Evolutionary conservation across 306 rosid genomes (phyloP).

Genomic region (Herpetospermum pedunculosum): DNA sequence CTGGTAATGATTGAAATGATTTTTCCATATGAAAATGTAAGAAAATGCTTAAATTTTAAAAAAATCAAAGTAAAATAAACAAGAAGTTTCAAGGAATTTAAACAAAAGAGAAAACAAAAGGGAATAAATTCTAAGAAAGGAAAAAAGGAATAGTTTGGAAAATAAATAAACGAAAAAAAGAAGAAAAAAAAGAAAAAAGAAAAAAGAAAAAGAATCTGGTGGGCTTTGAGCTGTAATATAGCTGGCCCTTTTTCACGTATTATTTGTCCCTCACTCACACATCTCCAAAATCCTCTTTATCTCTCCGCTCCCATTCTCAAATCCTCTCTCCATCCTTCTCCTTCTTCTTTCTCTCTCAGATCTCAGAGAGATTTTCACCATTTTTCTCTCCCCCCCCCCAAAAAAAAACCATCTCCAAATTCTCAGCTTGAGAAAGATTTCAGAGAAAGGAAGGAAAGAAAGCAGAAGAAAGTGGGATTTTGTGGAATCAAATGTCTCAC

Average conservation of each 20-base stretch:
- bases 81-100: background rate
- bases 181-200: background rate
- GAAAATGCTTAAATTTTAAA: background rate
- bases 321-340: background rate
- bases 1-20: background rate
- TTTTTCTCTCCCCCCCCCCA: background rate
- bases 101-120: background rate
- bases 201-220: constrained; percentile 29
- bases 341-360: constrained; percentile 11
- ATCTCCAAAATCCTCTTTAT: constrained; percentile 39
- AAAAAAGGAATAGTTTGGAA: background rate
- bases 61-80: background rate
- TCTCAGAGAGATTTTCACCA: constrained; percentile 12
- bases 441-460: background rate
- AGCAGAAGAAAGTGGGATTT: constrained; percentile 18
- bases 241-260: constrained; percentile 46
- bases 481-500: constrained; percentile 44
- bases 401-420: background rate
- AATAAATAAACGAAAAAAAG: background rate
- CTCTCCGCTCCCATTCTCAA: constrained; percentile 12
- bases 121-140: constrained; percentile 2
- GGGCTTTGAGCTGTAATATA: constrained; percentile 89
- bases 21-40: background rate
- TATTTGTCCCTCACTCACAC: constrained; percentile 29
- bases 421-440: background rate